These are phyloP conservation scores for Lepidium africanum DNA, from an alignment of 345 rosid species.

Conservation along the genomic window DNA sequence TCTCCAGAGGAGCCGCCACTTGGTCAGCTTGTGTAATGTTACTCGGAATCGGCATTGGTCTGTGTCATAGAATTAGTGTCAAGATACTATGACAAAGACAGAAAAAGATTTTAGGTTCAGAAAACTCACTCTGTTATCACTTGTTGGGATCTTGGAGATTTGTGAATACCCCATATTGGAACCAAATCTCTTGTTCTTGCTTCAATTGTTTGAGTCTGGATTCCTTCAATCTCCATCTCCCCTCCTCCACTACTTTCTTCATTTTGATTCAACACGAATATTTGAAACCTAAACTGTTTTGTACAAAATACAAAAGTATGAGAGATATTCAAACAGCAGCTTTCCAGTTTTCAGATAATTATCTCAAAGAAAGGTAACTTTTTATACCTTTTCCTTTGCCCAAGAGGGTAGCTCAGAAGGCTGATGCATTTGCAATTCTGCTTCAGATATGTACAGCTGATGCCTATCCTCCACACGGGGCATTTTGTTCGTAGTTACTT, in stretches of 20 bases:
- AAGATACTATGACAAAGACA: background rate
- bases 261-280: slow-evolving; percentile 32
- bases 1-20: slow-evolving; percentile 4
- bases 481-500: slow-evolving; percentile 24
- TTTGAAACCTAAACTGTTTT: slow-evolving; percentile 59
- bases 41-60: slow-evolving; percentile 3
- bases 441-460: slow-evolving; percentile 72
- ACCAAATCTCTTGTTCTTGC: slow-evolving; percentile 59
- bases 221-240: slow-evolving; percentile 63
- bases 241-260: slow-evolving; percentile 42
- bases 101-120: background rate
- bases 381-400: slow-evolving; percentile 66
- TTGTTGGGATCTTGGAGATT: slow-evolving; percentile 30
- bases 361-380: background rate
- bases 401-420: slow-evolving; percentile 47
- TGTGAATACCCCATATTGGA: slow-evolving; percentile 56
- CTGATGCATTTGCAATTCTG: slow-evolving; percentile 69
- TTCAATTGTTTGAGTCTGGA: slow-evolving; percentile 53
- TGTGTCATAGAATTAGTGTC: slow-evolving; percentile 3
- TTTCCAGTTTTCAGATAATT: background rate
- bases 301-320: slow-evolving; percentile 11
- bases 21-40: background rate
- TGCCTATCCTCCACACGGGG: slow-evolving; percentile 44
- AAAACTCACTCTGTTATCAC: slow-evolving; percentile 38
- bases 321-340: slow-evolving; percentile 1